phyloP scores from a whole-genome alignment of 2,329 filamentous ascomycete genomes.

The Exophiala oligosperma region DNA sequence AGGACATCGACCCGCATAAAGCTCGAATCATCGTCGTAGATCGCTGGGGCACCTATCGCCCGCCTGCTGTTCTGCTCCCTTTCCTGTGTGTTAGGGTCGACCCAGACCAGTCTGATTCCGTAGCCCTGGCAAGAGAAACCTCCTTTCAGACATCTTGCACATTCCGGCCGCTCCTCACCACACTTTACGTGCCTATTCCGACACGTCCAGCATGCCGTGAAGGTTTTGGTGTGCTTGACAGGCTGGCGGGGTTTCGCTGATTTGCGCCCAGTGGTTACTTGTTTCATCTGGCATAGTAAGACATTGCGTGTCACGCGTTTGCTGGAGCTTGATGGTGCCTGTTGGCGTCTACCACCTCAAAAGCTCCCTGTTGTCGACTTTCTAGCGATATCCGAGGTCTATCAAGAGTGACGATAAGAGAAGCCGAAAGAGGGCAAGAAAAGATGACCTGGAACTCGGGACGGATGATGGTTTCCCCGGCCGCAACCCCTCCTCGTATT shows the following conservation, averaged over 20 bases:
- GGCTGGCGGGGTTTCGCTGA: conserved; percentile 16
- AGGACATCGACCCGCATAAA: conserved; percentile 20
- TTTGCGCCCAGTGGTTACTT: conserved; percentile 5
- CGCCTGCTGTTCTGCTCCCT: conserved; percentile 24
- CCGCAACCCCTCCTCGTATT: background rate
- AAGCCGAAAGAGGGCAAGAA: too few species aligned
- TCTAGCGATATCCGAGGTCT: too few species aligned
- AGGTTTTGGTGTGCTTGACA: conserved; percentile 25
- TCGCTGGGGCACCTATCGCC: conserved; percentile 16
- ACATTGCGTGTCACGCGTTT: conserved; percentile 3
- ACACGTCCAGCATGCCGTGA: conserved; percentile 26
- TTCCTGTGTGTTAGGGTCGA: conserved; percentile 20
- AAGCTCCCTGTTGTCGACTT: background rate
- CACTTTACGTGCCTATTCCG: conserved; percentile 31
- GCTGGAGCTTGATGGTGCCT: background rate
- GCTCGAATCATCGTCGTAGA: conserved; percentile 17
- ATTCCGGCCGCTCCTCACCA: conserved; percentile 31
- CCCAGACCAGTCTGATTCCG: conserved; percentile 25
- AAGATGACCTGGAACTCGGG: background rate
- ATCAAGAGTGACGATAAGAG: too few species aligned
- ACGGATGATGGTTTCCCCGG: background rate
- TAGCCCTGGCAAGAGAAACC: conserved; percentile 34
- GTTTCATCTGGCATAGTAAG: conserved; percentile 12
- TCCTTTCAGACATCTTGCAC: conserved; percentile 31
- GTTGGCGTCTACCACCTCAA: background rate